These are phyloP conservation scores for Cyberlindnera maclurae DNA, from an alignment of 805 yeast genomes.

Conservation along the genomic window DNA sequence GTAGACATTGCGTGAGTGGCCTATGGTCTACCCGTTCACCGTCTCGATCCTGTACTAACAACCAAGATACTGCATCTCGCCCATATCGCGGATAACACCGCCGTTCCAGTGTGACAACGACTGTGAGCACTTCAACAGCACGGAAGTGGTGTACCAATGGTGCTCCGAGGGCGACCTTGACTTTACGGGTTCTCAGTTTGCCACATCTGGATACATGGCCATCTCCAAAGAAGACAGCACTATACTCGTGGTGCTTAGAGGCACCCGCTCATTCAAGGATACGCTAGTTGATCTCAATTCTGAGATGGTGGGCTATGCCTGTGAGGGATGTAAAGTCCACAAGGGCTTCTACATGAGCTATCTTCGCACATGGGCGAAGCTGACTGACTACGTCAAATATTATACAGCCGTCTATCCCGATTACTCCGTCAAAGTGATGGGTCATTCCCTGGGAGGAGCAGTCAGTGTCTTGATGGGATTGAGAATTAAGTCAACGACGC, in stretches of 20 bases:
- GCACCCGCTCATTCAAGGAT: slow-evolving; percentile 24
- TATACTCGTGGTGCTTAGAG: slow-evolving; percentile 16
- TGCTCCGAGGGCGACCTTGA: slow-evolving; percentile 12
- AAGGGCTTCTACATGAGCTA: slow-evolving; percentile 17
- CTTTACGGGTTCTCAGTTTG: slow-evolving; percentile 1
- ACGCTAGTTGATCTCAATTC: slow-evolving; percentile 20
- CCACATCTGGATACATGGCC: slow-evolving; percentile 22
- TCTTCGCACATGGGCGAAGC: slow-evolving; percentile 9
- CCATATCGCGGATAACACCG: slow-evolving; percentile 10
- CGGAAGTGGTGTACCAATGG: slow-evolving; percentile 22
- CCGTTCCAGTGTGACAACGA: slow-evolving; percentile 22
- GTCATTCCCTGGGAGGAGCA: slow-evolving; percentile 26
- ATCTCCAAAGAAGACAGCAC: slow-evolving; percentile 8
- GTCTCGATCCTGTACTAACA: not conserved
- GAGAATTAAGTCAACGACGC: slow-evolving; percentile 2
- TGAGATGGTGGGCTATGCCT: slow-evolving; percentile 17
- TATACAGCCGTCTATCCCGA: slow-evolving; percentile 1
- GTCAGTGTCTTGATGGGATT: slow-evolving; percentile 14
- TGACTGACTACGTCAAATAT: slow-evolving; percentile 1
- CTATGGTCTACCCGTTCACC: not conserved
- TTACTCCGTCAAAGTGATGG: slow-evolving; percentile 16
- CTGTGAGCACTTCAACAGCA: slow-evolving; percentile 17
- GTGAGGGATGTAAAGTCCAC: slow-evolving; percentile 19
- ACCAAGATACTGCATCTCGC: slow-evolving; percentile 19
- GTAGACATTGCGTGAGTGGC: slow-evolving; percentile 20